phyloP scores from a whole-genome alignment of 2,329 filamentous ascomycete genomes.

The Oidium heveae region DNA sequence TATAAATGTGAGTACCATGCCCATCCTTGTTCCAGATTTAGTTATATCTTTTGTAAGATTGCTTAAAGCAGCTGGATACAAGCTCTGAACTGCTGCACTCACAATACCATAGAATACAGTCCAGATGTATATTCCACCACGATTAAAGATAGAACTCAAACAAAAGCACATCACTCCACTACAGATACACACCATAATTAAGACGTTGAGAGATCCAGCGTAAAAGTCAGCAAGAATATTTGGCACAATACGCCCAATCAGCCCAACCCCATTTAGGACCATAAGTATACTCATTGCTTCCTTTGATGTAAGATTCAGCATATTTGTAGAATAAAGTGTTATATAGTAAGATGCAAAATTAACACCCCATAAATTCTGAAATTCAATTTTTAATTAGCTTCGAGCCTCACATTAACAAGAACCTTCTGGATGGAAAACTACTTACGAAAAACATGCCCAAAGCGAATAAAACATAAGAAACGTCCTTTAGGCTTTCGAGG shows the following conservation, averaged over 20 bases:
- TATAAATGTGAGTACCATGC: conserved; percentile 26
- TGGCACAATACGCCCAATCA: conserved; percentile 22
- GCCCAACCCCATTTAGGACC: conserved; percentile 26
- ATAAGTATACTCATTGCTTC: conserved; percentile 25
- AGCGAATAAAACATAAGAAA: too few relatives aligned
- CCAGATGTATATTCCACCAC: conserved; percentile 23
- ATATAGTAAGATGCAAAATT: conserved; percentile 20
- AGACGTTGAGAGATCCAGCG: conserved; percentile 25
- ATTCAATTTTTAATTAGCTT: background rate
- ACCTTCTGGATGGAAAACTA: too few relatives aligned
- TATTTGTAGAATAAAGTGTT: conserved; percentile 16
- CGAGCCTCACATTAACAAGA: too few relatives aligned
- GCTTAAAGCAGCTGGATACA: conserved; percentile 25
- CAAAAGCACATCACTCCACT: conserved; percentile 16
- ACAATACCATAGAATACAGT: conserved; percentile 25
- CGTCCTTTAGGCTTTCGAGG: too few relatives aligned
- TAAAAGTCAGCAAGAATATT: conserved; percentile 22
- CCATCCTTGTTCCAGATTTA: conserved; percentile 29
- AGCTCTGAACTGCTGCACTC: conserved; percentile 22
- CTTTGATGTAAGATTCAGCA: conserved; percentile 16
- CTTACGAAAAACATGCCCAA: too few relatives aligned
- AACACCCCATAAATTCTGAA: conserved; percentile 17
- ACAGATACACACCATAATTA: conserved; percentile 20
- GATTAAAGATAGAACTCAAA: conserved; percentile 23
- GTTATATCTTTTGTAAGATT: conserved; percentile 25